Percentiles rank a stretch among this genome's conserved stretches.
Conservation (phyloP, 176 grass and related monocot genomes). For the Eremochloa ophiuroides region DNA sequence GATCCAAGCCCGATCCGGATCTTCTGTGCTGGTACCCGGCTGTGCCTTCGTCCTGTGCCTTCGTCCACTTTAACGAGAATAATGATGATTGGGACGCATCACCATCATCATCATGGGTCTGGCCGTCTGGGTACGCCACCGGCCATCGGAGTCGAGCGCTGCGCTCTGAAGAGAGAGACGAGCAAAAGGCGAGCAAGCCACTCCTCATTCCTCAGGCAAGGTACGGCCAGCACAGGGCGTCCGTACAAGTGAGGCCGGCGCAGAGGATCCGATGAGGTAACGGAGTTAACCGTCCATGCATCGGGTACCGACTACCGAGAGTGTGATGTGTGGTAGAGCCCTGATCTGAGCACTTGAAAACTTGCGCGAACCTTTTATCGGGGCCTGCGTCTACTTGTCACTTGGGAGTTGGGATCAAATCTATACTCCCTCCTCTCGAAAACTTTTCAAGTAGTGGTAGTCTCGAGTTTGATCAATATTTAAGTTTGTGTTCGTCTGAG, state of each 20-base stretch:
- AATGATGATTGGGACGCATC: not conserved
- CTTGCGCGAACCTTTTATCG: constrained; percentile 9
- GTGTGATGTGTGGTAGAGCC: not conserved
- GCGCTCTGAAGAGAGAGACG: not conserved
- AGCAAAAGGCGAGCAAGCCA: not conserved
- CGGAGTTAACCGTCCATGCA: constrained; percentile 40
- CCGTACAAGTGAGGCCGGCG: not conserved
- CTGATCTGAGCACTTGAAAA: constrained; percentile 5
- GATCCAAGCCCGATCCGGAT: not conserved
- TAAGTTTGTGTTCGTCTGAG: no score
- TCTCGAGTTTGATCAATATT: no score
- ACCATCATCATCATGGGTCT: not conserved
- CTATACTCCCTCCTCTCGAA: not conserved
- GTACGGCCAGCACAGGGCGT: not conserved
- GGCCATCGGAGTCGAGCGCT: not conserved
- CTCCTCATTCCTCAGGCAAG: not conserved
- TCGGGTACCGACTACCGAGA: not conserved
- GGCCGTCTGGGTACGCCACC: not conserved
- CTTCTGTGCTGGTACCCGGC: not conserved
- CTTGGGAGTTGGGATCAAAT: not conserved
- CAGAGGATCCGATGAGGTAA: constrained; percentile 19
- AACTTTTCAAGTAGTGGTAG: no score
- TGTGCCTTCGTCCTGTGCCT: not conserved
- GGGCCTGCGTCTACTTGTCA: not conserved
- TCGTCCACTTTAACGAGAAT: not conserved